Base-by-base conservation (phyloP, 2,329 filamentous ascomycete species). In the Emergomyces orientalis region DNA sequence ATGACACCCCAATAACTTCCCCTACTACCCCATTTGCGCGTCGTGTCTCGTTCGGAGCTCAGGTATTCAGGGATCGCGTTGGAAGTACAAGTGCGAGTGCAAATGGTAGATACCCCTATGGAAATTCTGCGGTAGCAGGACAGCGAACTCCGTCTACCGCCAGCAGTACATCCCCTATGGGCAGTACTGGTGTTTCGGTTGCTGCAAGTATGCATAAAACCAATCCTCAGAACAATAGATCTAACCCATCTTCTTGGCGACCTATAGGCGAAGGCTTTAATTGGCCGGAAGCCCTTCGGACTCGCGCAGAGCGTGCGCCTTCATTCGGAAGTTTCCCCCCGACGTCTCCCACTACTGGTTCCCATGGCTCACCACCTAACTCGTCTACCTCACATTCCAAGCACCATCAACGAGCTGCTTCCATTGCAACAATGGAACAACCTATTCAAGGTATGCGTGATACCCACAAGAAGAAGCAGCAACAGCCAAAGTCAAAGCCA, bases 241-340 rank as follows among this genome's bases (percentile, higher is more conserved):
- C 75, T 77, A 76, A 77, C 74, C 60, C 65, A 78, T 78, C 72
- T 73, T 79, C 78, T 72, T 73, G 74, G 69, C 74, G 72, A 70
- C 68, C 65, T 67, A 78, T 85, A 92, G 89, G 90, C 82, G 91
- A 94, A 83, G 90, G 90, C 76, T 96, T 95, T 84, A 96, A 96
- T 79, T 96, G 93, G 89, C 90, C 91, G 74, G 93, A 97, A 81
- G 92, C 96, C 80, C 86, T 97, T 82, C 90, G 91, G 77, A 88
- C 87, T 72, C 89, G 92, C 74, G 92, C 92, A 71, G 91, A 96
- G 80, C 92, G 91, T 77, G 88, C 86, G 60, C 78, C 78, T 58
- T 80, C 78, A 60, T 65, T 79, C 63, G 71, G 75, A 39, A 69
- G 39, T 54, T 65, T 67, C 47, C 62, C 63, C 27, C 45, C 72